These are phyloP conservation scores for Sporothrix phasma DNA, from an alignment of 2,329 filamentous ascomycete genomes.

Conservation along the genomic window DNA sequence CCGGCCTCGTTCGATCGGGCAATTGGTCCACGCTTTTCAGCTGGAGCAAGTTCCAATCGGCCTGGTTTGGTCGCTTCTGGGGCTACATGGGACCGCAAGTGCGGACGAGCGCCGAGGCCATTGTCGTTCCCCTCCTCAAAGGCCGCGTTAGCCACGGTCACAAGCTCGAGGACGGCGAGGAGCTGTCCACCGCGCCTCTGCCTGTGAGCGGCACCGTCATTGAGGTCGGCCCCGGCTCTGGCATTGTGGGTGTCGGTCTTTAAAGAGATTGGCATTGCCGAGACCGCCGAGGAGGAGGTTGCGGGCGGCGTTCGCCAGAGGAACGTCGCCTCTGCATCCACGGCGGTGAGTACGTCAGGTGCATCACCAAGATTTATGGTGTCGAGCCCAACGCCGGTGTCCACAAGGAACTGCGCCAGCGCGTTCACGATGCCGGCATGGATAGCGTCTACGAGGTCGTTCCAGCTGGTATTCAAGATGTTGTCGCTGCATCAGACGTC, in stretches of 20 bases:
- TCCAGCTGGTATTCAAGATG: slow-evolving; percentile 51
- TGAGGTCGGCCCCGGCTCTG: slow-evolving; percentile 53
- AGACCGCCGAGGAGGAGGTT: background rate
- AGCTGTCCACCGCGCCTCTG: slow-evolving; percentile 20
- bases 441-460: slow-evolving; percentile 50
- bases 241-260: slow-evolving; percentile 52
- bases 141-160: slow-evolving; percentile 34
- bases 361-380: slow-evolving; percentile 45
- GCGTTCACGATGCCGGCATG: slow-evolving; percentile 42
- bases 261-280: background rate
- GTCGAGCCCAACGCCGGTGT: slow-evolving; percentile 53
- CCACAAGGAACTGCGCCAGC: slow-evolving; percentile 37
- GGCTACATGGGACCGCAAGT: slow-evolving; percentile 31
- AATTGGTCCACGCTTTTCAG: slow-evolving; percentile 33
- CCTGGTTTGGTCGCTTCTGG: slow-evolving; percentile 57
- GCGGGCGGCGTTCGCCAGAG: slow-evolving; percentile 1
- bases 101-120: slow-evolving; percentile 38
- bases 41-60: slow-evolving; percentile 32
- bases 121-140: slow-evolving; percentile 45
- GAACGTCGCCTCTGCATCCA: background rate
- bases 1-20: slow-evolving; percentile 29
- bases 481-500: slow-evolving; percentile 28
- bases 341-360: slow-evolving; percentile 2
- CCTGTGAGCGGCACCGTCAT: slow-evolving; percentile 43
- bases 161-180: slow-evolving; percentile 23